Evolutionary conservation across 2,329 filamentous ascomycete species (phyloP), one percentile per base, ranked within the genome.

Genomic region (Cladosporium oxysporum): DNA sequence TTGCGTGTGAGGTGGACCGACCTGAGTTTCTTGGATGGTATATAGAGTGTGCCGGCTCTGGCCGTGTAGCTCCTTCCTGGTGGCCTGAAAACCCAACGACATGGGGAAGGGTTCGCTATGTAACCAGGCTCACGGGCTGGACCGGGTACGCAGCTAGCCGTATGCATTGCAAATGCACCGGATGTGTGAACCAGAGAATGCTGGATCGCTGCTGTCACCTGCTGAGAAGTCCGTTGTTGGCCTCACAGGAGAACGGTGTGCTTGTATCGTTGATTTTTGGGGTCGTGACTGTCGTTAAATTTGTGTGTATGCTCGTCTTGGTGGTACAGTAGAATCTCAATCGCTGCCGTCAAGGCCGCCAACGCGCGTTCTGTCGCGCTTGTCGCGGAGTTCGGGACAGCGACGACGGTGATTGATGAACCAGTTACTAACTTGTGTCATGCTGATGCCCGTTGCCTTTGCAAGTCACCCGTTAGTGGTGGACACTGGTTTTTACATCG

Each of bases 391-490:
- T 66, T 78, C 76, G 16, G 76, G 76, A 66, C 76, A 78, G 29
- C 76, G 71, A 57, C 76, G 69, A 41, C 76, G 71, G 66, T 78
- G 76, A 64, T 78, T 78, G 67, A 78, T 78, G 68, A 78, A 78
- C 76, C 76, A 78, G 66, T 78, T 78, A 74, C 76, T 78, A 67
- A 78, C 76, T 69, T 78, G 76, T 47, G 76, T 78, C 74, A 78
- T 74, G 66, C 76, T 78, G 69, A 78, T 77, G 26, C 76, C 76
- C 11, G 76, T 76, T 14, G 70, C 73, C 75, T 76, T 57, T 37
- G 11, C 18, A 10, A 37, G 33, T 21, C 55, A 35, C 66, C 50
- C 68, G 64, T 53, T 47, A 58, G 57, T 16, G 14, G 28, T 11
- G 31, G 21, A n/a, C 31, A n/a, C 7, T 26, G n/a, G 1, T 18